phyloP scores from a whole-genome alignment of 495 filamentous ascomycete genomes.

The Podospora bellae-mahoneyi region DNA sequence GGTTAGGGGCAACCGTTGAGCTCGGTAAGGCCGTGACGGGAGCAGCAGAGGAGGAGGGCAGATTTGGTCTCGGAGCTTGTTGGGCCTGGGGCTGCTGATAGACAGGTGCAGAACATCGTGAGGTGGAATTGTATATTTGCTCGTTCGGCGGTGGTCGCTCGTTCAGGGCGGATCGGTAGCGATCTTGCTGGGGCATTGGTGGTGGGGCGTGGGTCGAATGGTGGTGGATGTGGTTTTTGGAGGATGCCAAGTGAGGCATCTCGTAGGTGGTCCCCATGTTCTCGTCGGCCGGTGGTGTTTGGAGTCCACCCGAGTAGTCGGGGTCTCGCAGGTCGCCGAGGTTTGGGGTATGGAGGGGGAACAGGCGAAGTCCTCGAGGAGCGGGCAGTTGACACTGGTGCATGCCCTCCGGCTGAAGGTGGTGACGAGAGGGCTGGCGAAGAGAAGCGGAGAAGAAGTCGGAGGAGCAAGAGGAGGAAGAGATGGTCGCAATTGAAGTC shows the following conservation, averaged over 20 bases:
- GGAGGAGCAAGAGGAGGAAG: background rate
- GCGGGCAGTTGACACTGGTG: constrained; percentile 1
- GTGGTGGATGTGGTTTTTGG: constrained; percentile 38
- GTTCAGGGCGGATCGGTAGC: constrained; percentile 26
- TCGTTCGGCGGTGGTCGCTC: constrained; percentile 33
- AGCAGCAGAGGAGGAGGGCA: constrained; percentile 2
- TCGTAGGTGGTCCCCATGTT: constrained; percentile 49
- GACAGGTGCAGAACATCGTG: constrained; percentile 20
- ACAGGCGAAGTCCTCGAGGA: background rate
- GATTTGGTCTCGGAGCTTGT: background rate
- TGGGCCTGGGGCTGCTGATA: background rate
- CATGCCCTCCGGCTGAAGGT: background rate
- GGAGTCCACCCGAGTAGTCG: constrained; percentile 36
- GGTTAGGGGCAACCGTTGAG: background rate
- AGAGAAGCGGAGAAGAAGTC: background rate
- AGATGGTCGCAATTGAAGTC: constrained; percentile 20
- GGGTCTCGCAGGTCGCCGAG: background rate
- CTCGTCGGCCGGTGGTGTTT: constrained; percentile 49
- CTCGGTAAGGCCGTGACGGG: constrained; percentile 7
- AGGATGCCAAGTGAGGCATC: constrained; percentile 38
- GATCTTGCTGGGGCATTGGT: constrained; percentile 25
- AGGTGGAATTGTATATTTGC: constrained; percentile 23
- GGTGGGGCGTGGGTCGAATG: constrained; percentile 32
- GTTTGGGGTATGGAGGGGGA: background rate
- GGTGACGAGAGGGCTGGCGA: constrained; percentile 14